A percentile compares a stretch with the other conserved stretches of the same genome.
Evolutionary conservation across 176 grass and related monocot species (phyloP).

Genomic region (Oryza glaberrima): DNA sequence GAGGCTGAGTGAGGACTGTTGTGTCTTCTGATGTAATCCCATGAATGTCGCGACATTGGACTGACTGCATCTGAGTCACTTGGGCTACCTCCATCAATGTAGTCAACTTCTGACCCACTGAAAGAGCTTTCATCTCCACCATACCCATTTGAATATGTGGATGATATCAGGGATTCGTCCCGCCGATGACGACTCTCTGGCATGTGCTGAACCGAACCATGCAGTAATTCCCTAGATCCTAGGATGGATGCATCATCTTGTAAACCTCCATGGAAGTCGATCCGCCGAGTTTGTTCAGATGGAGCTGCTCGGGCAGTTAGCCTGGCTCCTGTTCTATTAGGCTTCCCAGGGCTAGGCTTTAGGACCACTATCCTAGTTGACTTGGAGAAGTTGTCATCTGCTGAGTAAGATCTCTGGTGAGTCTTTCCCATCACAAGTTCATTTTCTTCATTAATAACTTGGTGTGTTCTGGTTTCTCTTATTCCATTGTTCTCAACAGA

Average conservation of each 20-base stretch:
- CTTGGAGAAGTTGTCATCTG: constrained; percentile 63
- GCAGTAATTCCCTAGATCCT: constrained; percentile 22
- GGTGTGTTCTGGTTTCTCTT: constrained; percentile 43
- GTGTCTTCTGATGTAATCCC: constrained; percentile 69
- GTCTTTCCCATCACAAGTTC: constrained; percentile 37
- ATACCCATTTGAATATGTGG: constrained; percentile 89
- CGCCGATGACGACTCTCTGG: constrained; percentile 49
- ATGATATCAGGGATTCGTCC: constrained; percentile 92
- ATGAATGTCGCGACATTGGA: constrained; percentile 70
- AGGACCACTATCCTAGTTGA: constrained; percentile 87
- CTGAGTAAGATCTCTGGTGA: constrained; percentile 56
- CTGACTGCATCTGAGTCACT: constrained; percentile 68
- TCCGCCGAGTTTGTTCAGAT: constrained; percentile 31
- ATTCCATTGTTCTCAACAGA: constrained; percentile 53
- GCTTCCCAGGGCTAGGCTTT: constrained; percentile 70
- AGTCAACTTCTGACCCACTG: constrained; percentile 75
- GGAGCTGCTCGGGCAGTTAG: constrained; percentile 33
- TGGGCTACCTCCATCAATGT: constrained; percentile 62
- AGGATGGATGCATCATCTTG: constrained; percentile 44
- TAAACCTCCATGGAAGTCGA: constrained; percentile 33
- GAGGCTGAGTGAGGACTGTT: constrained; percentile 63
- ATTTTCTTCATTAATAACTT: constrained; percentile 40
- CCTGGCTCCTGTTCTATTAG: constrained; percentile 52
- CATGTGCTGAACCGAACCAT: constrained; percentile 18
- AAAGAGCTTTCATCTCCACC: constrained; percentile 91